Conservation (phyloP, 306 rosid genomes). For the Mimosa bimucronata region DNA sequence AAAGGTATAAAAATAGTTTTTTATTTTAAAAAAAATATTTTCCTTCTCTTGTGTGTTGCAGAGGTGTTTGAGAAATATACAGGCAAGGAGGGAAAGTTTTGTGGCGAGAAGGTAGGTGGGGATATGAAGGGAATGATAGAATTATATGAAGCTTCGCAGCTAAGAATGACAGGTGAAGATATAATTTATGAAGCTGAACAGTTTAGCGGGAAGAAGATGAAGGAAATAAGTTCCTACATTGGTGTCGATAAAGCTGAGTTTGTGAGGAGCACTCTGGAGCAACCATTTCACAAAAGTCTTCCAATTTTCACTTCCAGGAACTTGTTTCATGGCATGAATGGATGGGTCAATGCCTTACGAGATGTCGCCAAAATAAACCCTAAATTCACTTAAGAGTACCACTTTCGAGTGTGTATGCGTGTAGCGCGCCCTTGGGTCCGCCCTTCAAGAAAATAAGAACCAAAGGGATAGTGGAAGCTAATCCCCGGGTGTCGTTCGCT, state of each 20-base stretch:
- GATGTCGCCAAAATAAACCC: conserved; percentile 54
- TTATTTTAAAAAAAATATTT: not conserved
- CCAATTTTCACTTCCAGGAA: conserved; percentile 47
- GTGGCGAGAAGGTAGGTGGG: conserved; percentile 19
- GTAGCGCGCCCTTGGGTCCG: too few species aligned
- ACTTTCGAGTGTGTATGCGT: too few species aligned
- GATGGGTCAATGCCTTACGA: conserved; percentile 49
- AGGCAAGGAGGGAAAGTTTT: conserved; percentile 33
- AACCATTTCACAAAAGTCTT: conserved; percentile 66
- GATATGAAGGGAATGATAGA: conserved; percentile 36
- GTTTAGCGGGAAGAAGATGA: conserved; percentile 36
- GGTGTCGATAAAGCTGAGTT: conserved; percentile 35
- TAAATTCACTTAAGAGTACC: conserved; percentile 37
- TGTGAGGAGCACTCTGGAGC: conserved; percentile 43
- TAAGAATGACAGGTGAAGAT: conserved; percentile 40
- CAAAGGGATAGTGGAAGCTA: too few species aligned
- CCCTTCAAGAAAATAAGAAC: too few species aligned
- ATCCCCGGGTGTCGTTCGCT: too few species aligned
- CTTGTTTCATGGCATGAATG: conserved; percentile 39
- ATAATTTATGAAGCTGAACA: conserved; percentile 42
- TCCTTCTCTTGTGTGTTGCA: not conserved
- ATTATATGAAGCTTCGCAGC: conserved; percentile 49
- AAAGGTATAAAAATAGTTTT: not conserved
- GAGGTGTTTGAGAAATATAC: conserved; percentile 47
- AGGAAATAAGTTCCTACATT: conserved; percentile 4